These are phyloP conservation scores for Fusarium dlaminii DNA, from an alignment of 2,329 filamentous ascomycete genomes.

Conservation along the genomic window DNA sequence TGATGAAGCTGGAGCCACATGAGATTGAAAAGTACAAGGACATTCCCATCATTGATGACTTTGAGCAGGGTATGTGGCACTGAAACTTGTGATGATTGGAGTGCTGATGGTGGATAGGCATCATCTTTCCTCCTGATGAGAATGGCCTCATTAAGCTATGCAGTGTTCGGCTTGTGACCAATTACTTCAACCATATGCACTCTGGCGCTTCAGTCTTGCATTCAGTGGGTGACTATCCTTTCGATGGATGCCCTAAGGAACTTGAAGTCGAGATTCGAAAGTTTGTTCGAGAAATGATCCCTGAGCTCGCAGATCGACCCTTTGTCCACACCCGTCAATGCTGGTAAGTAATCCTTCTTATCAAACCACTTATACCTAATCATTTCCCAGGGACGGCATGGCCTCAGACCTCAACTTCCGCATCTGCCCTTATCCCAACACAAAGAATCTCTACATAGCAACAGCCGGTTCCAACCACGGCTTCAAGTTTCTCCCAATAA, in stretches of 20 bases:
- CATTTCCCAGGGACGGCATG: constrained; percentile 42
- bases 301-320: constrained; percentile 52
- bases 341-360: constrained; percentile 54
- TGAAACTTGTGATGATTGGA: neutral
- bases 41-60: constrained; percentile 48
- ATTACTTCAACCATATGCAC: constrained; percentile 50
- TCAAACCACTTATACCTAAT: neutral
- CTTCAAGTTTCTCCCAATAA: constrained; percentile 63
- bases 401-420: constrained; percentile 44
- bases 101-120: constrained; percentile 45
- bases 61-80: constrained; percentile 29
- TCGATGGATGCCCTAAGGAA: constrained; percentile 55
- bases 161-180: constrained; percentile 62
- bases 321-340: constrained; percentile 54
- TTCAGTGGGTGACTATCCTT: constrained; percentile 35
- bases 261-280: constrained; percentile 61
- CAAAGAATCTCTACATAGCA: constrained; percentile 56
- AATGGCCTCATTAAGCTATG: constrained; percentile 62
- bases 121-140: constrained; percentile 65
- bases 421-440: constrained; percentile 31
- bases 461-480: constrained; percentile 63
- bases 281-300: constrained; percentile 53
- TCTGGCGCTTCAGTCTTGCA: constrained; percentile 28
- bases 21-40: constrained; percentile 64
- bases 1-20: constrained; percentile 66